Evolutionary conservation across 1,284 basidiomycete genomes (phyloP).

Genomic region (Thelephora terrestris): DNA sequence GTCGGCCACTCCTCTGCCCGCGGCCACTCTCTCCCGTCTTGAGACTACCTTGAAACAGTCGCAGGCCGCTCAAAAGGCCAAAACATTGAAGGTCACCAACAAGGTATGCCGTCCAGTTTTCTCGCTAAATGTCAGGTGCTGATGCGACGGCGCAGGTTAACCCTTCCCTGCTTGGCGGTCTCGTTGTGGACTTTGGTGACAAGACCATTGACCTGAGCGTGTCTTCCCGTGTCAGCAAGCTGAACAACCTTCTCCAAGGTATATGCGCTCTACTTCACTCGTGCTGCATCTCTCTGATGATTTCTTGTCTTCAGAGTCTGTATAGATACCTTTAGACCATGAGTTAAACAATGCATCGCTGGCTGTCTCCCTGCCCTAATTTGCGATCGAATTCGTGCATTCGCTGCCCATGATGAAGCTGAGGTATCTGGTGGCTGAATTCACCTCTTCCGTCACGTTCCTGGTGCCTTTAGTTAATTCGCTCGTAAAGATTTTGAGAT

Average conservation of each 20-base stretch:
- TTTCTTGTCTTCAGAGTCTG: constrained; percentile 23
- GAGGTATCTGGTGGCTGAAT: too few species aligned
- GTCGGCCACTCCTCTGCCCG: constrained; percentile 71
- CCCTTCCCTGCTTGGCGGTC: constrained; percentile 77
- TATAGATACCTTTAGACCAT: constrained; percentile 15
- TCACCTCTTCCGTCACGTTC: too few species aligned
- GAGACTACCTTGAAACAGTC: constrained; percentile 81
- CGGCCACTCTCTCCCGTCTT: constrained; percentile 62
- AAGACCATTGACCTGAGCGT: constrained; percentile 96
- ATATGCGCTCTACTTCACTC: constrained; percentile 17
- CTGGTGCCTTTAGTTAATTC: too few species aligned
- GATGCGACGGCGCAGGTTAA: constrained; percentile 54
- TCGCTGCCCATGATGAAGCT: too few species aligned
- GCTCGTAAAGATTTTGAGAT: too few species aligned
- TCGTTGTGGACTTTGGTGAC: constrained; percentile 96
- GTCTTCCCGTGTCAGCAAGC: constrained; percentile 86
- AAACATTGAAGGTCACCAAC: constrained; percentile 81
- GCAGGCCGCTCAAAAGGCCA: constrained; percentile 74
- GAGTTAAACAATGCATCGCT: too few species aligned
- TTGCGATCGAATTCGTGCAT: too few species aligned
- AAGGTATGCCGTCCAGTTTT: constrained; percentile 41
- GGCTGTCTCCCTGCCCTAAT: too few species aligned
- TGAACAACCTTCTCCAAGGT: constrained; percentile 85
- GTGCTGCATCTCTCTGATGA: constrained; percentile 7
- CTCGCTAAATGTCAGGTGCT: constrained; percentile 1